These are phyloP conservation scores for Moniliophthora roreri DNA, from an alignment of 1,284 basidiomycete species.

Conservation along the genomic window DNA sequence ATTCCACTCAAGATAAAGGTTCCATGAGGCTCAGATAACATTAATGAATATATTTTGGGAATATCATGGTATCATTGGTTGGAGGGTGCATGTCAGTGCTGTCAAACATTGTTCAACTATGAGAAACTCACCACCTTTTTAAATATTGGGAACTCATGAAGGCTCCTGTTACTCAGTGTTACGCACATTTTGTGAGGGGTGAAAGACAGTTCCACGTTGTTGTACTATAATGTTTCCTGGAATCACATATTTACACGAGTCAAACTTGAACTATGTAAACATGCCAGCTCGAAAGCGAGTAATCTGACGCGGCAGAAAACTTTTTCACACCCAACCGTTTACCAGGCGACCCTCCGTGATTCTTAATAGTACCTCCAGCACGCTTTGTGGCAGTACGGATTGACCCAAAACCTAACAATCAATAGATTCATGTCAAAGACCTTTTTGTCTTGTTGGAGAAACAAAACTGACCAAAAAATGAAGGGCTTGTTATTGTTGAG, in stretches of 20 bases:
- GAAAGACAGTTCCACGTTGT: slow-evolving; percentile 87
- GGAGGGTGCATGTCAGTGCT: too few species aligned
- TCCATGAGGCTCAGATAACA: too few species aligned
- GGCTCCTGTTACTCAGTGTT: too few species aligned
- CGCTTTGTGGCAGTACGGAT: slow-evolving; percentile 93
- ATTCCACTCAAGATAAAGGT: too few species aligned
- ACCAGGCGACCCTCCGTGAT: slow-evolving; percentile 88
- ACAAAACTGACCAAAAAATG: slow-evolving; percentile 41
- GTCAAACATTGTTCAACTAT: too few species aligned
- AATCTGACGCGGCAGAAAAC: slow-evolving; percentile 72
- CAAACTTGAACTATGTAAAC: slow-evolving; percentile 1
- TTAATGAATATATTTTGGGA: too few species aligned
- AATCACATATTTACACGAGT: slow-evolving; percentile 63
- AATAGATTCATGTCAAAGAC: slow-evolving; percentile 16
- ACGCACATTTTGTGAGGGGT: slow-evolving; percentile 87
- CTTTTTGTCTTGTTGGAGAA: slow-evolving; percentile 12
- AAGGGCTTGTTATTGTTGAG: slow-evolving; percentile 18
- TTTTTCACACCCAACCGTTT: slow-evolving; percentile 92
- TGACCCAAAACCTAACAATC: slow-evolving; percentile 46
- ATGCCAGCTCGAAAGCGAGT: slow-evolving; percentile 2
- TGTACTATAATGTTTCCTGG: slow-evolving; percentile 94
- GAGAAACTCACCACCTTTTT: too few species aligned
- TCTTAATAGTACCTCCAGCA: slow-evolving; percentile 89
- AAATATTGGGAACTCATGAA: too few species aligned
- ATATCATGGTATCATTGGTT: too few species aligned